Base-by-base conservation (phyloP, 2,329 filamentous ascomycete genomes). In the Magnaporthiopsis poae region DNA sequence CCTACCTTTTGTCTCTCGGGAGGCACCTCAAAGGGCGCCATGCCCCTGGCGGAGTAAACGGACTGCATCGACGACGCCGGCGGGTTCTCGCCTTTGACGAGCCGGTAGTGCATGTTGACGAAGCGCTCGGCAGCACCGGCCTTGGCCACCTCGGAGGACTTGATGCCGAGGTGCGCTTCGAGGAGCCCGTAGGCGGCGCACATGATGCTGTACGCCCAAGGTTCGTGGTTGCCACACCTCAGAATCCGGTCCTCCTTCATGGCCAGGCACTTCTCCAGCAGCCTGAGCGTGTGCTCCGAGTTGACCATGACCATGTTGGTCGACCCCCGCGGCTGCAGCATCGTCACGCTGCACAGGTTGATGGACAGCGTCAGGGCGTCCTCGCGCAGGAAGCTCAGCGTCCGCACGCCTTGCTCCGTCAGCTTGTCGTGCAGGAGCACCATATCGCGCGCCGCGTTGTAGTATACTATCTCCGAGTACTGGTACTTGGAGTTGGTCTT, bases 131-230 rank as follows among this genome's bases (percentile, higher is more conserved):
- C 84, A 3, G 84, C 84, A 5, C 81, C 81, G 4, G 84, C 84
- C 74, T 86, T 87, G 67, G 85, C 85, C 9, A 78, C 78, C 69
- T 86, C 83, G 21, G 81, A 73, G 9, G 84, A 81, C 76, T 86
- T 87, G 67, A 80, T 80, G 35, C 82, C 84, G 18, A 87, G 76
- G 68, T 88, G 85, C 0, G 84, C 82, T 73, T 87, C 84, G 31
- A 87, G 77, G 12, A 88, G 77, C 3, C 85, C 85, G 33, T 83
- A 78, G 0, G 85, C 84, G 3, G 84, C 83, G 69, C 84, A 87
- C 82, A 87, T 85, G 72, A 86, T 86, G 66, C 82, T 84, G 73
- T 87, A 86, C 25, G 84, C 84, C 85, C 85, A 87, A 0, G 85
- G 85, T 71, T 88, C 85, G 71, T 86, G 85, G 75, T 87, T 87